phyloP scores from a whole-genome alignment of 306 rosid species.

The Hylodesmum podocarpum region DNA sequence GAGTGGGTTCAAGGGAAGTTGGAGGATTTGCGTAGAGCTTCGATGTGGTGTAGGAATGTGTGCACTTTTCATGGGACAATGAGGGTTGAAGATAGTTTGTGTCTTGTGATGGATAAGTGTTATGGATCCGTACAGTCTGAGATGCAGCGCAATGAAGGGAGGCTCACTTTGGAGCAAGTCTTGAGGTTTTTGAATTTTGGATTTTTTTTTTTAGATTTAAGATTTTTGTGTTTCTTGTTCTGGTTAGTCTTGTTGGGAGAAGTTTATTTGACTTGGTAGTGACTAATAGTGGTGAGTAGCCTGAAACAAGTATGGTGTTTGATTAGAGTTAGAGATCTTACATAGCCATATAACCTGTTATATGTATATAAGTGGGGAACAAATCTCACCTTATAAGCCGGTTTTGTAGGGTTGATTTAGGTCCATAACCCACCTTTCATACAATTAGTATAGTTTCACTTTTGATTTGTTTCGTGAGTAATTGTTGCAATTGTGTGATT shows the following conservation, averaged over 20 bases:
- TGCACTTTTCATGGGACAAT: constrained; percentile 91
- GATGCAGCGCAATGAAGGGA: constrained; percentile 92
- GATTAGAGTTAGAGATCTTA: no score
- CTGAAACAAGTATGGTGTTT: not conserved
- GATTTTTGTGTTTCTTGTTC: not conserved
- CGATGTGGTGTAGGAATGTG: constrained; percentile 98
- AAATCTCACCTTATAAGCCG: no score
- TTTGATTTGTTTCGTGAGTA: no score
- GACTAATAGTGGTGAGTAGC: not conserved
- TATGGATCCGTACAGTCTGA: constrained; percentile 90
- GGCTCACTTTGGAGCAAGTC: constrained; percentile 98
- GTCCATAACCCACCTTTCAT: no score
- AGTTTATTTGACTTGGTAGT: constrained; percentile 22
- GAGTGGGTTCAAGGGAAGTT: constrained; percentile 84
- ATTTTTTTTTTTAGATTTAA: constrained; percentile 4
- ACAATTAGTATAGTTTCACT: no score
- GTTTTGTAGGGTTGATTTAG: no score
- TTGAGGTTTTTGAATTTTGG: constrained; percentile 62
- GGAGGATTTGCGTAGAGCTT: constrained; percentile 80
- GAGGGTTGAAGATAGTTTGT: constrained; percentile 72
- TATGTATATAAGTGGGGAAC: no score
- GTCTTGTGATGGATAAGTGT: constrained; percentile 87
- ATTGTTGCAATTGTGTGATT: no score
- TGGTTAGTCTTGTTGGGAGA: not conserved
- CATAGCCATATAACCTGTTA: no score